phyloP scores from a whole-genome alignment of 2,329 filamentous ascomycete genomes.

The Phialophora macrospora region DNA sequence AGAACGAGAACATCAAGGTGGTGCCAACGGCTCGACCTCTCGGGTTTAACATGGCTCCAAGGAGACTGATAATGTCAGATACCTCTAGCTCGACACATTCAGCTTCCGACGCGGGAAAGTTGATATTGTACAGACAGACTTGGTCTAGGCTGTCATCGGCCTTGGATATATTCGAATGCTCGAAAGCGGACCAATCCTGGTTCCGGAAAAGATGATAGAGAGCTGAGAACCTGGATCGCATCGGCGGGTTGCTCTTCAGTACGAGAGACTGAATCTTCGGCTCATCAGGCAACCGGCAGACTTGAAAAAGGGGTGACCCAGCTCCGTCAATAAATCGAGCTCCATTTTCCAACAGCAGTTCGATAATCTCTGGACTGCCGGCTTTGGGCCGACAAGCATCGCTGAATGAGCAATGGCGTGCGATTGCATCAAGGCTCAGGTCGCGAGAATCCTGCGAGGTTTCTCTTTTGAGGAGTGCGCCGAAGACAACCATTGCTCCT shows the following conservation, averaged over 20 bases:
- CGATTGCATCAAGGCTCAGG: constrained; percentile 8
- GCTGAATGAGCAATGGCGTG: background rate
- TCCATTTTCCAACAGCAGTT: constrained; percentile 13
- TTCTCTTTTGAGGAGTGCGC: constrained; percentile 7
- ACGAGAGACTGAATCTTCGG: constrained; percentile 1
- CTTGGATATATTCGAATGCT: background rate
- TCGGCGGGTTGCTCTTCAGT: constrained; percentile 3
- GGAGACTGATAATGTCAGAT: constrained; percentile 8
- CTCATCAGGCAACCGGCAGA: constrained; percentile 5
- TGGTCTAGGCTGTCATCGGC: constrained; percentile 7
- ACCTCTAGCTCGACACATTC: constrained; percentile 3
- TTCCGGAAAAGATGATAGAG: constrained; percentile 11
- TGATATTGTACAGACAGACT: constrained; percentile 14
- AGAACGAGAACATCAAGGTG: constrained; percentile 18
- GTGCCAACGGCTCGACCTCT: constrained; percentile 5
- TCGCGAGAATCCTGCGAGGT: constrained; percentile 4
- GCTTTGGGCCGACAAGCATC: background rate
- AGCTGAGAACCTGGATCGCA: constrained; percentile 12
- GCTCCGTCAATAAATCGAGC: constrained; percentile 15
- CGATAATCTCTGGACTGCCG: background rate
- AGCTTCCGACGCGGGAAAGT: constrained; percentile 1
- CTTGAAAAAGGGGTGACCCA: constrained; percentile 13
- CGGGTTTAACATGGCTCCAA: constrained; percentile 11
- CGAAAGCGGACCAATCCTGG: background rate
- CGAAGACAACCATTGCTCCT: background rate